Percentiles rank a stretch among this genome's conserved stretches.
Conservation (phyloP, 495 filamentous ascomycete genomes). For the Acidiella bohemica region DNA sequence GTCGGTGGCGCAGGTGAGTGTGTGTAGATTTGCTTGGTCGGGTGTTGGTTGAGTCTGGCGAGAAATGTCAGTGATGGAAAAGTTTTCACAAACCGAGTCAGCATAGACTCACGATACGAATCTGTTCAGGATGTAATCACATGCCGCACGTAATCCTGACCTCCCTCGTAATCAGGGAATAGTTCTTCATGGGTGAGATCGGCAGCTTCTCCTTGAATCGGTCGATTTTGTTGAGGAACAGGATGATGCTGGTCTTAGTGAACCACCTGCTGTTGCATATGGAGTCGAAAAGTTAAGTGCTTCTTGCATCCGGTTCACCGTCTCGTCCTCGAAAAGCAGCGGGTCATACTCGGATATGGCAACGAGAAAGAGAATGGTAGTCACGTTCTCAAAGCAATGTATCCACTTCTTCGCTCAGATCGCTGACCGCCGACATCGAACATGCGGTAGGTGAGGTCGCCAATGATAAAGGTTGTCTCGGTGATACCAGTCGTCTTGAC, state of each 20-base stretch:
- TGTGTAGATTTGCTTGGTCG: constrained; percentile 99
- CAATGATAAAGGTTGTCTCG: constrained; percentile 96
- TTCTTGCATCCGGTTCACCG: constrained; percentile 98
- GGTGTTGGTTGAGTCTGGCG: constrained; percentile 70
- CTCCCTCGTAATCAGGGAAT: constrained; percentile 98
- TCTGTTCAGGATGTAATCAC: constrained; percentile 93
- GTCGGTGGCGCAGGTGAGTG: constrained; percentile 97
- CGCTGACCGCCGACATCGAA: constrained; percentile 98
- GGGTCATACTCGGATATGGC: constrained; percentile 99
- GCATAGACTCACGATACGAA: constrained; percentile 61
- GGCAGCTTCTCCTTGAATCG: constrained; percentile 99
- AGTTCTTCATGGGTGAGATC: constrained; percentile 98
- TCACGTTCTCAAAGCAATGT: constrained; percentile 99
- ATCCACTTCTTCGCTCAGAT: constrained; percentile 99
- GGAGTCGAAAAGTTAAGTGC: constrained; percentile 92
- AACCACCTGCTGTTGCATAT: constrained; percentile 99
- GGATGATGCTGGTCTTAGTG: constrained; percentile 96
- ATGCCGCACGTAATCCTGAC: constrained; percentile 83
- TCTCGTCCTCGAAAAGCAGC: constrained; percentile 88
- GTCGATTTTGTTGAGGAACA: constrained; percentile 99
- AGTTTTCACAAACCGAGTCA: too few species aligned
- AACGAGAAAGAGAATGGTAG: constrained; percentile 94
- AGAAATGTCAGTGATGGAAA: constrained; percentile 5
- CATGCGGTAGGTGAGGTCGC: constrained; percentile 96
- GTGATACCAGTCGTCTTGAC: constrained; percentile 99